These are phyloP conservation scores for Fusarium clavum DNA, from an alignment of 2,329 filamentous ascomycete genomes.

Conservation along the genomic window DNA sequence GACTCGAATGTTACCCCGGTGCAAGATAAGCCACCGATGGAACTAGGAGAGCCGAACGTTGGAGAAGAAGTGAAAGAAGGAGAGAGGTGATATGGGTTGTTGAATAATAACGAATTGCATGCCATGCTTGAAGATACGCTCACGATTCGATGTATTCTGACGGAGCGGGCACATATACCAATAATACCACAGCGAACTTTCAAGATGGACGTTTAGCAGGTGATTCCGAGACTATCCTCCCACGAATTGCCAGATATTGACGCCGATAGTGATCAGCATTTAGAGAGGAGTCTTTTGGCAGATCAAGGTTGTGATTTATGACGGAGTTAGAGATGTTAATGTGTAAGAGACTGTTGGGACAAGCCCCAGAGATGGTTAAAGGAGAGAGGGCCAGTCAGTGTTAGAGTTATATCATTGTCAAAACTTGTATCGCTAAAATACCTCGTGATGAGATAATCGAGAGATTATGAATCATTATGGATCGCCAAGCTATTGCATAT, in stretches of 20 bases:
- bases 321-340: background rate
- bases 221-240: constrained; percentile 11
- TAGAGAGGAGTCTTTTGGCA: background rate
- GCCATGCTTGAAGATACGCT: constrained; percentile 44
- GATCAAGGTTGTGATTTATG: background rate
- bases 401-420: background rate
- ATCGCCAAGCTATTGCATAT: background rate
- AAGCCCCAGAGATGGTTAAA: background rate
- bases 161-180: constrained; percentile 42
- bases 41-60: constrained; percentile 30
- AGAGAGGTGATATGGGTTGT: constrained; percentile 44
- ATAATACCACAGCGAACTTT: constrained; percentile 41
- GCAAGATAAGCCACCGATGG: constrained; percentile 49
- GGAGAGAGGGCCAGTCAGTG: background rate
- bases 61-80: constrained; percentile 39
- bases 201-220: constrained; percentile 11
- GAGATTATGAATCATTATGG: background rate
- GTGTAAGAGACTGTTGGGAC: background rate
- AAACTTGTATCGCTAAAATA: background rate
- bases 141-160: constrained; percentile 45
- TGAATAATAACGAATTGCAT: constrained; percentile 40
- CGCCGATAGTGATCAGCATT: background rate
- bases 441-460: background rate
- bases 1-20: constrained; percentile 53
- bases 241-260: background rate